phyloP scores from a whole-genome alignment of 768 basidiomycete genomes.

The Leccinum obscurum region DNA sequence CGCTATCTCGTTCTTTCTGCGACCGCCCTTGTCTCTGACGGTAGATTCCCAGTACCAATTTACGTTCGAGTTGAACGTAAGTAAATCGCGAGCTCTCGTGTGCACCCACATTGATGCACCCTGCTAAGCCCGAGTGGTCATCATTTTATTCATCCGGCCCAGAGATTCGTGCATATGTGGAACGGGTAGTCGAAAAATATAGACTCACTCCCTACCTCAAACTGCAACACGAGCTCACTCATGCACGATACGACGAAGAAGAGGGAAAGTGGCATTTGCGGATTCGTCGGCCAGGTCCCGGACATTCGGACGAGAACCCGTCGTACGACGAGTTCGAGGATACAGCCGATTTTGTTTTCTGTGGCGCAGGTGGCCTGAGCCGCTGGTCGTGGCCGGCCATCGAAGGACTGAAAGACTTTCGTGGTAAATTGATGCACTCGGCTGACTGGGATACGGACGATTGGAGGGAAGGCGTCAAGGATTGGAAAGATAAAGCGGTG shows the following conservation, averaged over 20 bases:
- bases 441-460: too few species aligned
- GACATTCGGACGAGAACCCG: slow-evolving; percentile 15
- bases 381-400: background rate
- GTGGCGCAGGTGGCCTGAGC: background rate
- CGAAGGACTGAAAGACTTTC: background rate
- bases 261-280: slow-evolving; percentile 57
- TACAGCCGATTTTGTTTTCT: background rate
- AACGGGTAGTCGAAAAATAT: slow-evolving; percentile 58
- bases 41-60: slow-evolving; percentile 49
- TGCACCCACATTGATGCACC: background rate
- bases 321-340: slow-evolving; percentile 23
- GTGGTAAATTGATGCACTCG: too few species aligned
- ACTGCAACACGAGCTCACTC: slow-evolving; percentile 52
- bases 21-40: background rate
- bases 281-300: slow-evolving; percentile 37
- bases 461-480: too few species aligned
- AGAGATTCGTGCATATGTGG: slow-evolving; percentile 58
- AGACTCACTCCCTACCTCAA: slow-evolving; percentile 53
- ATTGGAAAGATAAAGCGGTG: too few species aligned
- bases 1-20: slow-evolving; percentile 18
- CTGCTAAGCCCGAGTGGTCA: slow-evolving; percentile 42
- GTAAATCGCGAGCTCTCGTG: slow-evolving; percentile 1
- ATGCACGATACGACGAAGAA: slow-evolving; percentile 50
- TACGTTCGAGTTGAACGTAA: slow-evolving; percentile 54
- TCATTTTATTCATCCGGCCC: slow-evolving; percentile 58